phyloP scores from a whole-genome alignment of 1,139 yeast species.

The Groenewaldozyma sp. region DNA sequence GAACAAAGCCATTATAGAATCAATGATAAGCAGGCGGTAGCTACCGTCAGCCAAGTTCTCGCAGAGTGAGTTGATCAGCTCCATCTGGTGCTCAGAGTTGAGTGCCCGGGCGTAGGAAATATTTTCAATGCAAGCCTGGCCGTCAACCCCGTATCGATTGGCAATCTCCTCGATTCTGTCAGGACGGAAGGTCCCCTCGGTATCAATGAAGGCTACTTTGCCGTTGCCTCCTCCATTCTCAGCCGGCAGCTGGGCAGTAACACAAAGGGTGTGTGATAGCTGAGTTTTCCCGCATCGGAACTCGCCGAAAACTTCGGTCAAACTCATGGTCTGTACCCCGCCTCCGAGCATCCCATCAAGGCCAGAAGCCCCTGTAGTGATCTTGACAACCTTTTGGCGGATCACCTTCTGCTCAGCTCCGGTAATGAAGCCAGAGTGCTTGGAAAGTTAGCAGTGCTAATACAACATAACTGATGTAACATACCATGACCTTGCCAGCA shows the following conservation, averaged over 20 bases:
- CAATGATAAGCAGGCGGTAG: constrained; percentile 40
- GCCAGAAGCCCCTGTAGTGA: constrained; percentile 48
- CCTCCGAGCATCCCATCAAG: constrained; percentile 50
- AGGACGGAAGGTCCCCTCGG: constrained; percentile 39
- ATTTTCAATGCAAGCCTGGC: constrained; percentile 43
- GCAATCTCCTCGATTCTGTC: constrained; percentile 45
- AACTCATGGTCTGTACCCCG: constrained; percentile 51
- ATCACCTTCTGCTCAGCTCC: constrained; percentile 45
- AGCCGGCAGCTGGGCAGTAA: constrained; percentile 47
- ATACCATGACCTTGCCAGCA: constrained; percentile 38
- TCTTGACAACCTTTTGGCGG: constrained; percentile 37
- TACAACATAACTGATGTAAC: constrained; percentile 15
- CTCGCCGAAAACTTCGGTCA: constrained; percentile 57
- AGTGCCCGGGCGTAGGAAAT: constrained; percentile 50
- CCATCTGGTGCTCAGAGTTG: constrained; percentile 55
- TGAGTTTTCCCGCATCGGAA: constrained; percentile 56
- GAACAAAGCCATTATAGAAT: constrained; percentile 55
- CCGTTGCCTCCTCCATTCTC: constrained; percentile 54
- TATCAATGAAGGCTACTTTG: constrained; percentile 51
- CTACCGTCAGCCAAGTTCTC: constrained; percentile 42
- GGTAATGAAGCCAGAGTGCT: constrained; percentile 42
- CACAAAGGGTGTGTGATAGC: constrained; percentile 51
- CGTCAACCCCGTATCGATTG: constrained; percentile 44
- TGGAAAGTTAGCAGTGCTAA: constrained; percentile 8
- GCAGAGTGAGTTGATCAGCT: constrained; percentile 45